These are phyloP conservation scores for Scenedesmus sp. DNA, from an alignment of 163 green algal genomes.

Conservation along the genomic window DNA sequence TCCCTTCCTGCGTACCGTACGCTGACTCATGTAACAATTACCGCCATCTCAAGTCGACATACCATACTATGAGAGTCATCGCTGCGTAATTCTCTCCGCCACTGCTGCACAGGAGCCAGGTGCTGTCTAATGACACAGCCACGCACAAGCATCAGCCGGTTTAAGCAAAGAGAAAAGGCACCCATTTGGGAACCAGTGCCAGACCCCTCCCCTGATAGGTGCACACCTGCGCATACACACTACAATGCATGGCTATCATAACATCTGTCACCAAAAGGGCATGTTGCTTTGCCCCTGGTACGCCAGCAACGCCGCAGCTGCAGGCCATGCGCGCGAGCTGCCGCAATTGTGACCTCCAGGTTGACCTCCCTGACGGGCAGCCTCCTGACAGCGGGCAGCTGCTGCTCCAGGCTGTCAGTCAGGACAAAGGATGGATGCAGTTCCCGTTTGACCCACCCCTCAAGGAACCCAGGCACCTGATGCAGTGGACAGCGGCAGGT, in stretches of 20 bases:
- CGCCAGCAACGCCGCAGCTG: neutral
- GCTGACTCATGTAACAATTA: no score
- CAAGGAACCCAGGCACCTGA: constrained; percentile 5
- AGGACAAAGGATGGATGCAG: neutral
- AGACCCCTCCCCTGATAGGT: no score
- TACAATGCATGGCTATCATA: neutral
- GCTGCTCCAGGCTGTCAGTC: neutral
- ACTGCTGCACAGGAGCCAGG: no score
- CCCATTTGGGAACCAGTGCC: no score
- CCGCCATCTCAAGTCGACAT: no score
- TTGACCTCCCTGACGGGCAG: neutral
- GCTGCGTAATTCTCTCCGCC: no score
- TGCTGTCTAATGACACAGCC: no score
- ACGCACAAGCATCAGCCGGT: no score
- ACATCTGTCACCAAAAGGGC: neutral
- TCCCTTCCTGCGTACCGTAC: no score
- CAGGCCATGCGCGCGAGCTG: neutral
- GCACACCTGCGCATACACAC: no score
- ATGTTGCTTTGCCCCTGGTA: neutral
- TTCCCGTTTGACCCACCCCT: neutral
- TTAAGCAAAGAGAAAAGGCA: neutral
- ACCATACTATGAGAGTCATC: no score
- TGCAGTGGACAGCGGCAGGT: neutral
- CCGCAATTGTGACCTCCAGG: neutral
- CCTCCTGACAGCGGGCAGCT: neutral